Percentiles rank a stretch among this genome's conserved stretches.
Conservation (phyloP, 2,329 filamentous ascomycete species). For the Lecanicillium sp. region DNA sequence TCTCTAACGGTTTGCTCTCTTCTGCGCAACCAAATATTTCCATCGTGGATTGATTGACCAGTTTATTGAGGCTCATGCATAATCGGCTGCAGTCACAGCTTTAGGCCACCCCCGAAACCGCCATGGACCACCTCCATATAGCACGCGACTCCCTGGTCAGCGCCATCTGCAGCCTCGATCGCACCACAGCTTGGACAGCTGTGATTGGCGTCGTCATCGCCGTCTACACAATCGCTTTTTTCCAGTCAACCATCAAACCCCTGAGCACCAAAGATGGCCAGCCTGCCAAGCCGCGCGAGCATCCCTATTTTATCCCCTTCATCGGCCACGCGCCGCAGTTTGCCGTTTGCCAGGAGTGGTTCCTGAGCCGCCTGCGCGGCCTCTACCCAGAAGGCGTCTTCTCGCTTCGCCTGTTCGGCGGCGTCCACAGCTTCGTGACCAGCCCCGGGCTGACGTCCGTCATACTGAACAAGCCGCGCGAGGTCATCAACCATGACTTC, state of each 20-base stretch:
- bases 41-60: no score
- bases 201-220: background rate
- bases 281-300: conserved; percentile 21
- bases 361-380: conserved; percentile 26
- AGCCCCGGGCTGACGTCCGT: conserved; percentile 24
- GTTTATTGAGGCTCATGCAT: no score
- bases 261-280: conserved; percentile 2
- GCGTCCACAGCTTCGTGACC: conserved; percentile 29
- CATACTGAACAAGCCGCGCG: conserved; percentile 25
- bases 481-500: conserved; percentile 22
- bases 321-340: conserved; percentile 31
- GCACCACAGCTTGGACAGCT: background rate
- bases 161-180: background rate
- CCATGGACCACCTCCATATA: background rate
- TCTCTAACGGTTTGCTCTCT: background rate
- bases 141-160: background rate
- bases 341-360: conserved; percentile 22
- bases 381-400: conserved; percentile 30
- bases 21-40: no score
- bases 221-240: background rate
- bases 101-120: background rate
- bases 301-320: conserved; percentile 30
- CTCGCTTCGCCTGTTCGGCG: conserved; percentile 28
- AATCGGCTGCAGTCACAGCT: no score
- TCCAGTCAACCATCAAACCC: background rate